Base-by-base conservation (phyloP, 1,284 basidiomycete species). In the Ustilago curta region DNA sequence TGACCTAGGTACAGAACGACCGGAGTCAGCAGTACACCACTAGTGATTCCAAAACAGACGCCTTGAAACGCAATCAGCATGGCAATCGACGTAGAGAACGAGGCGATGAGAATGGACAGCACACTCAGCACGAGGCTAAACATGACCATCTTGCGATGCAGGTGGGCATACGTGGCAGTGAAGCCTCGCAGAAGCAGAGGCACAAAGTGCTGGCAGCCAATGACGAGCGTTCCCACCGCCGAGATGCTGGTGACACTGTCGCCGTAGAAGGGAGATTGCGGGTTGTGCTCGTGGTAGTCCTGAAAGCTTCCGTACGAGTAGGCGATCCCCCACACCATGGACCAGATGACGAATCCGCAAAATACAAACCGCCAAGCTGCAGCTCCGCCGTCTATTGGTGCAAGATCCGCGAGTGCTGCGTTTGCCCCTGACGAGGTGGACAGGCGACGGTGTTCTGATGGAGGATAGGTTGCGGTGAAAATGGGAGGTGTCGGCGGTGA, bases 231-330 rank as follows among this genome's bases (percentile, higher is more conserved):
- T 2, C 78, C 78, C 1, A 78, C 72, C 4, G 69, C 72, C 2
- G 73, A 78, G 32, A 67, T 68, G 43, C 61, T 67, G 18, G 70
- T 71, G 29, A 66, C 58, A 35, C 55, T 65, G 23, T 31, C n/a
- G 9, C 66, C 62, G 48, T 78, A 73, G 40, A 78, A 64, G 8
- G 73, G 67, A 23, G 76, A 78, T 29, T 47, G 35, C 0, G 59
- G 67, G 12, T 80, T 56, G 54, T 73, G 68, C 35, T 68, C 43
- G 67, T 81, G 81, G 56, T 79, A 84, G 42, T 78, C 72, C 37
- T 82, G 80, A 39, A 77, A 83, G 51, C 70, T 61, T 29, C 82
- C 81, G 50, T 77, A 83, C 2, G 77, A 65, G 59, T 78, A 73
- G 29, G 66, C 57, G 32, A 63, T 45, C 9, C 76, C 76, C 73